These are phyloP conservation scores for Alternaria sp. DNA, from an alignment of 2,329 filamentous ascomycete species.

Conservation along the genomic window DNA sequence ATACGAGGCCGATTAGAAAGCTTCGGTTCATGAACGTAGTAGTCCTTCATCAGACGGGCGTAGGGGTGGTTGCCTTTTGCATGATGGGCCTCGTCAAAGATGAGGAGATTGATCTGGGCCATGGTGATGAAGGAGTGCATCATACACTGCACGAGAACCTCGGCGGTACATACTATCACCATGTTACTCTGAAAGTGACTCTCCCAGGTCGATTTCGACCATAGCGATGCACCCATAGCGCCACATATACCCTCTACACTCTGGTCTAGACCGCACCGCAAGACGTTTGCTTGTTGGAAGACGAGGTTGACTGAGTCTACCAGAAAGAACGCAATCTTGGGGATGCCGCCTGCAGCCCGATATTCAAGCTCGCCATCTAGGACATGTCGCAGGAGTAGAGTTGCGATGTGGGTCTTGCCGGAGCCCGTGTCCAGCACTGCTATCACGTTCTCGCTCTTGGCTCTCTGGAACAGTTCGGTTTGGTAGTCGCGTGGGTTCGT, in stretches of 20 bases:
- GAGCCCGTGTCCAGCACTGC: slow-evolving; percentile 95
- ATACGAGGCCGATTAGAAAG: slow-evolving; percentile 71
- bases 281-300: slow-evolving; percentile 85
- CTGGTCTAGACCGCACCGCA: slow-evolving; percentile 82
- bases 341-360: slow-evolving; percentile 66
- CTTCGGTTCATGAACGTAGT: slow-evolving; percentile 68
- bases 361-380: slow-evolving; percentile 80
- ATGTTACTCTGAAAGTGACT: slow-evolving; percentile 71
- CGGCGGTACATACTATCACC: slow-evolving; percentile 91
- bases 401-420: slow-evolving; percentile 96
- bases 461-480: slow-evolving; percentile 86
- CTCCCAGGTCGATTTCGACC: slow-evolving; percentile 68
- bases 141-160: slow-evolving; percentile 82
- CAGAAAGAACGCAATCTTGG: slow-evolving; percentile 84
- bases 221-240: slow-evolving; percentile 68
- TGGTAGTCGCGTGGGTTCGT: slow-evolving; percentile 89
- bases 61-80: slow-evolving; percentile 94
- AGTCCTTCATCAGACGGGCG: slow-evolving; percentile 86
- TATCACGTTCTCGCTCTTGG: slow-evolving; percentile 86
- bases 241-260: slow-evolving; percentile 79
- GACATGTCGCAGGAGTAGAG: slow-evolving; percentile 78
- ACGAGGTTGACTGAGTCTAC: slow-evolving; percentile 90
- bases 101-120: slow-evolving; percentile 83
- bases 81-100: slow-evolving; percentile 97
- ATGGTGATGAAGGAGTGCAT: slow-evolving; percentile 82